These are phyloP conservation scores for Monosporascus sp. DNA, from an alignment of 2,329 filamentous ascomycete species.

Conservation along the genomic window DNA sequence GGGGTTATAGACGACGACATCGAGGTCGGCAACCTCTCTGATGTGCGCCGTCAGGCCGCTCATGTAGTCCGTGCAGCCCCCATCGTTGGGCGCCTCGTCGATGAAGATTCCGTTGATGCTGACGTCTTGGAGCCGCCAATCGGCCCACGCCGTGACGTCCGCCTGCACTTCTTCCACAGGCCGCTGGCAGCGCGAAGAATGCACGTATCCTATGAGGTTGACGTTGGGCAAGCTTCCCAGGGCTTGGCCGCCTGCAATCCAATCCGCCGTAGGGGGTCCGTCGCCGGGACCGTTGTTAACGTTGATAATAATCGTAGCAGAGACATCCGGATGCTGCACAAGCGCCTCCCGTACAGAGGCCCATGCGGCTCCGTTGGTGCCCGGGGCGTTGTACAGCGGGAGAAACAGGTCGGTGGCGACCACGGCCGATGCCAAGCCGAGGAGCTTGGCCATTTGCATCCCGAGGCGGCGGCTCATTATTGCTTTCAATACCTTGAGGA, in stretches of 20 bases:
- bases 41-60: background rate
- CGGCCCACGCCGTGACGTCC: slow-evolving; percentile 1
- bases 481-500: no score
- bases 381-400: slow-evolving; percentile 3
- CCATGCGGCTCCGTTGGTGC: slow-evolving; percentile 1
- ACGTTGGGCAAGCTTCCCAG: background rate
- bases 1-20: slow-evolving; percentile 2
- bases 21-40: background rate
- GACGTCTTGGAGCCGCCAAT: background rate
- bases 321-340: background rate
- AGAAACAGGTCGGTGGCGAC: slow-evolving; percentile 1
- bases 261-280: background rate
- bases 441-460: background rate
- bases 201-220: background rate
- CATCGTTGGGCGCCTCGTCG: slow-evolving; percentile 2
- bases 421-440: background rate
- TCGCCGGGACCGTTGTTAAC: background rate
- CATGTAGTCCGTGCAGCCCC: slow-evolving; percentile 2
- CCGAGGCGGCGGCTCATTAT: background rate
- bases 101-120: slow-evolving; percentile 2
- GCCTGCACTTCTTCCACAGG: background rate
- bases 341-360: background rate
- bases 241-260: background rate
- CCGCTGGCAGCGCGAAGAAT: background rate
- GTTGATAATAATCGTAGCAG: slow-evolving; percentile 2